A percentile compares a stretch with the other conserved stretches of the same genome.
phyloP scores from a whole-genome alignment of 2,329 filamentous ascomycete genomes.

The Epichloe scottii region DNA sequence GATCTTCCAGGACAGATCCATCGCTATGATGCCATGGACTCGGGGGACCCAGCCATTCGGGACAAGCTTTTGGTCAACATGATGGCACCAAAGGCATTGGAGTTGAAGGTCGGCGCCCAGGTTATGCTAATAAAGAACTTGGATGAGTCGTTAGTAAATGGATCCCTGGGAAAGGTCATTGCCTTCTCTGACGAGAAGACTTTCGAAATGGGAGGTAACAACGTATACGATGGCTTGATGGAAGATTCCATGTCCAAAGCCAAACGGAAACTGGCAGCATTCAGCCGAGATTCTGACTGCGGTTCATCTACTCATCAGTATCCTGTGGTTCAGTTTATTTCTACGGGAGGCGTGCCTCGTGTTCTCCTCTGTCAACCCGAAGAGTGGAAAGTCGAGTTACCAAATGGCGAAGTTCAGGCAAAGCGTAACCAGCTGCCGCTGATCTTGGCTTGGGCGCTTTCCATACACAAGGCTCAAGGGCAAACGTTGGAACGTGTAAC shows the following conservation, averaged over 20 bases:
- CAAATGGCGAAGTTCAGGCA: constrained; percentile 85
- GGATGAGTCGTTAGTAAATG: constrained; percentile 87
- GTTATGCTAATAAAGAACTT: constrained; percentile 99
- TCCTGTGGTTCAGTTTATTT: constrained; percentile 74
- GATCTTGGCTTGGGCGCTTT: constrained; percentile 92
- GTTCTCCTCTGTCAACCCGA: constrained; percentile 70
- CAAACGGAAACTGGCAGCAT: constrained; percentile 44
- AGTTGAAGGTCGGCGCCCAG: constrained; percentile 82
- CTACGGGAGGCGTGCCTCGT: constrained; percentile 54
- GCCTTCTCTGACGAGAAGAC: constrained; percentile 27
- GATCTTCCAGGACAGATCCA: constrained; percentile 56
- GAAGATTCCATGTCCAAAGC: constrained; percentile 32
- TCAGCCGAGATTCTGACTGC: constrained; percentile 28
- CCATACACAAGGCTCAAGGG: constrained; percentile 95
- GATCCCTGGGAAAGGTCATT: constrained; percentile 74
- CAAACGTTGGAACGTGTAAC: constrained; percentile 90
- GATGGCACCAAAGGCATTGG: constrained; percentile 76
- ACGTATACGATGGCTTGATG: constrained; percentile 30
- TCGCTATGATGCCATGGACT: constrained; percentile 62
- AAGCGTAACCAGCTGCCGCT: constrained; percentile 72
- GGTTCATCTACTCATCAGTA: constrained; percentile 46
- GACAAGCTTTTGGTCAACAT: constrained; percentile 76
- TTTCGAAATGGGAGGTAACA: constrained; percentile 26
- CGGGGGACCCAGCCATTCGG: constrained; percentile 57
- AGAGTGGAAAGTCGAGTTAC: constrained; percentile 94